Base-by-base conservation (phyloP, 2,329 filamentous ascomycete genomes). In the Mycosphaerelloides madeirae region DNA sequence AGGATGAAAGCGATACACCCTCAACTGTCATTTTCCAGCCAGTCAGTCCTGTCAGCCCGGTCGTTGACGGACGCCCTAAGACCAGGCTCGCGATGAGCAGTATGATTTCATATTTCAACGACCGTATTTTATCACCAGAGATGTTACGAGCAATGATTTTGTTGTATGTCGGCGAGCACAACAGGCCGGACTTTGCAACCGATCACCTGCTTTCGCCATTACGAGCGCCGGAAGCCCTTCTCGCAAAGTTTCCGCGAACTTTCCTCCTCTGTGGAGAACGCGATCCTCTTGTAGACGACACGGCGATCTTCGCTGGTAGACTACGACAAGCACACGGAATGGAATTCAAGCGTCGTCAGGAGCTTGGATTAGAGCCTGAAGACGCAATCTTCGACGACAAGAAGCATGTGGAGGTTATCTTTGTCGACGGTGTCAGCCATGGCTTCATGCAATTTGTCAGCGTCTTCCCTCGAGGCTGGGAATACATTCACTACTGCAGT, bases 121-220 rank as follows among this genome's bases (percentile, higher is more conserved):
- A 98, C 65, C 84, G 93, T 20, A 86, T 98, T 20, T 76, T 98
- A 12, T 91, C 88, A 0, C 91, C 93, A 0, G 93, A 98, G 67
- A 95, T 97, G 88, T 96, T 97, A 85, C 85, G 93, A 25, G 88
- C 90, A 52, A 97, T 98, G 90, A 95, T 98, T 54, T 95, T 98
- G 54, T 75, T 98, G 3, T 98, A 98, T 65, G 86, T 98, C 43
- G 93, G 93, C 1, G 89, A 90, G 0, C 86, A 96, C 63, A 87
- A 93, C 65, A 84, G 90, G 1, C 93, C 93, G 0, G 89, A 97
- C 63, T 97, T 98, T 65, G 81, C 81, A 20, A 87, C 86, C 6
- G 91, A 98, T 65, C 96, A 89, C 63, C 78, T 95, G 0, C 79
- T 98, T 2, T 95, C 87, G 0, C 93, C 93, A 0, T 82, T 96